phyloP scores from a whole-genome alignment of 306 rosid genomes.

The Vigna mungo region DNA sequence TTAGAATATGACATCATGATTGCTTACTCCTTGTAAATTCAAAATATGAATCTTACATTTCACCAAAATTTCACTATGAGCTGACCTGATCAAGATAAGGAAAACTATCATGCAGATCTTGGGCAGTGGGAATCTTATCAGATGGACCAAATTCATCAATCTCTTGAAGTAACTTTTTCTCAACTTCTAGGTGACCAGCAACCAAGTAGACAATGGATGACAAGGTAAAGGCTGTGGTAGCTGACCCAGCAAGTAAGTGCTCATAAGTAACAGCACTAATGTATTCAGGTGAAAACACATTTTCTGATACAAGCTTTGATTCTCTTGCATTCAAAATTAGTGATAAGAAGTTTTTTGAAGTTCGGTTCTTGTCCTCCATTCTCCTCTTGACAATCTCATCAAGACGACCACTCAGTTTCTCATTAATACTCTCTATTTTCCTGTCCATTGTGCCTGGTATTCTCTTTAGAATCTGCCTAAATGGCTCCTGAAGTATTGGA shows the following conservation, averaged over 20 bases:
- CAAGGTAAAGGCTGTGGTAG: slow-evolving; percentile 82
- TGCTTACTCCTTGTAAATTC: background rate
- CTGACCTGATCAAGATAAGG: slow-evolving; percentile 86
- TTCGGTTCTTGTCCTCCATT: slow-evolving; percentile 57
- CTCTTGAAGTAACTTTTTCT: slow-evolving; percentile 71
- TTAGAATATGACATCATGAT: background rate
- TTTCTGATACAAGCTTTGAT: slow-evolving; percentile 53
- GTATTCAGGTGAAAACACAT: slow-evolving; percentile 71
- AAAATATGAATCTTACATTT: slow-evolving; percentile 1
- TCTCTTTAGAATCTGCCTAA: slow-evolving; percentile 78
- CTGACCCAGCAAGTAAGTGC: slow-evolving; percentile 90
- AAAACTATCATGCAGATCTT: slow-evolving; percentile 71
- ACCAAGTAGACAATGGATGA: slow-evolving; percentile 85
- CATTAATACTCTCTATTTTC: slow-evolving; percentile 72
- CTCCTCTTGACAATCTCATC: slow-evolving; percentile 78
- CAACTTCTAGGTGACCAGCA: slow-evolving; percentile 82
- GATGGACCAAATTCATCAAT: slow-evolving; percentile 71
- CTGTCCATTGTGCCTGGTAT: slow-evolving; percentile 85
- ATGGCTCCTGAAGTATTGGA: slow-evolving; percentile 85
- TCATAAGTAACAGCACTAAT: slow-evolving; percentile 87
- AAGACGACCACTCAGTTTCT: slow-evolving; percentile 62
- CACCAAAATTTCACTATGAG: background rate
- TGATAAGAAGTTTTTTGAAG: slow-evolving; percentile 76
- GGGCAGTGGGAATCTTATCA: slow-evolving; percentile 60
- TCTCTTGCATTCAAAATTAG: slow-evolving; percentile 78